Base-by-base conservation (phyloP, 805 yeast species). In the Teunomyces gatunensis region DNA sequence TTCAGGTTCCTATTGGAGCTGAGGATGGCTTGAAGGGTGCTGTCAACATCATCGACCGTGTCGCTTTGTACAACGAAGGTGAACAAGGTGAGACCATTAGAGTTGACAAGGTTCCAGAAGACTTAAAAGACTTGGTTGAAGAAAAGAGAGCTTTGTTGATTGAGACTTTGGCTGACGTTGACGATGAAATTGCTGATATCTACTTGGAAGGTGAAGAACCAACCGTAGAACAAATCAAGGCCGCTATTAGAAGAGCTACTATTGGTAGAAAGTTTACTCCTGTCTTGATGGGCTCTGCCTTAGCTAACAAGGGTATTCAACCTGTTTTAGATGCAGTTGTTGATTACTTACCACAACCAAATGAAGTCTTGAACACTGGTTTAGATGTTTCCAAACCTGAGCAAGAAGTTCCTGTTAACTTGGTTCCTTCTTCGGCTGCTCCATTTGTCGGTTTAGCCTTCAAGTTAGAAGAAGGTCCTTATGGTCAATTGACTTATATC, bases 241-340 rank as follows among this genome's bases (percentile, higher is more conserved):
- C 66, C 45, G 98, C 97, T 37, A 94, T 94, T 57, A 85, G 99
- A 69, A 83, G 97, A 61, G 80, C 97, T 44, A 94, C 99, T 15
- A 92, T 92, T 69, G 96, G 91, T 28, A 84, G 97, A 73, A 87
- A 81, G 65, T 94, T 94, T 76, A 89, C 98, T 11, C 99, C 99
- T n/a, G 98, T 94, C n/a, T 76, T 92, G 55, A 94, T 94, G 97
- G 99, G 99, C 18, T 89, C 97, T 43, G 99, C 99, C 15, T 78
- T 94, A 54, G 99, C 98, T 49, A 94, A 94, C 74, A 88, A 85
- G 55, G 97, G 97, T 69, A 79, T 94, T 54, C 99, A 94, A 75
- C 91, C 91, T 18, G 97, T 92, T 32, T 77, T 94, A 58, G 97
- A 94, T 67, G 94, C 97, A 35, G 96, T 94, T 50, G 92, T 92